phyloP scores from a whole-genome alignment of 345 rosid genomes.

The Aquilaria sinensis region DNA sequence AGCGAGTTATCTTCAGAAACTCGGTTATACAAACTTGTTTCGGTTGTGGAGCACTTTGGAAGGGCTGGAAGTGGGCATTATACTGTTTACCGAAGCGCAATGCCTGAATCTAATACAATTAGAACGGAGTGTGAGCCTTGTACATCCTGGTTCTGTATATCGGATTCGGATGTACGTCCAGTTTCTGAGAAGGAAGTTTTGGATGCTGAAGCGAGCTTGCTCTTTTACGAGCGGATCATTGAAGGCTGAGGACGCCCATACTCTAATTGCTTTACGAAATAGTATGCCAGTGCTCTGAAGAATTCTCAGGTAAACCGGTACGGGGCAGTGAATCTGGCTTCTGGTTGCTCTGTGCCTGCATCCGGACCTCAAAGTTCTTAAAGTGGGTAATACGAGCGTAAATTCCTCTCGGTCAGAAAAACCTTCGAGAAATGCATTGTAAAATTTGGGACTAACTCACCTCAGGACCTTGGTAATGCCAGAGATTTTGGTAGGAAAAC shows the following conservation, averaged over 20 bases:
- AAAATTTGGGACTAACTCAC: too few relatives aligned
- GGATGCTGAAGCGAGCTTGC: conserved; percentile 80
- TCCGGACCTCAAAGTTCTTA: too few relatives aligned
- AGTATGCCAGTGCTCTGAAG: too few relatives aligned
- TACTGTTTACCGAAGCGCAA: conserved; percentile 60
- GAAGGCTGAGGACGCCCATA: conserved; percentile 14
- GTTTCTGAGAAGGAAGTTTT: conserved; percentile 73
- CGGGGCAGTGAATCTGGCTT: too few relatives aligned
- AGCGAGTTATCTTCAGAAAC: conserved; percentile 16
- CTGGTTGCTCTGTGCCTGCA: too few relatives aligned
- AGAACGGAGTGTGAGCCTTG: conserved; percentile 12
- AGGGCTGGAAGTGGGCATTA: conserved; percentile 77
- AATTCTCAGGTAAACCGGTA: too few relatives aligned
- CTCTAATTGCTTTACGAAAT: not conserved
- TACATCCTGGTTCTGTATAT: conserved; percentile 63
- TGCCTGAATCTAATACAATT: conserved; percentile 16
- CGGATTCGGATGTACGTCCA: conserved; percentile 56
- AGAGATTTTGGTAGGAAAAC: too few relatives aligned
- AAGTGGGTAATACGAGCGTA: too few relatives aligned
- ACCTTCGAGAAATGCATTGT: too few relatives aligned
- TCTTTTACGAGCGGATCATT: conserved; percentile 60
- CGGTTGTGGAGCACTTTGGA: conserved; percentile 87
- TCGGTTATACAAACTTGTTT: conserved; percentile 45
- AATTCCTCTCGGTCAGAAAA: too few relatives aligned
- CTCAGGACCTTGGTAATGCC: too few relatives aligned